These are phyloP conservation scores for Trichoderma endophyticum DNA, from an alignment of 2,329 filamentous ascomycete genomes.

Conservation along the genomic window DNA sequence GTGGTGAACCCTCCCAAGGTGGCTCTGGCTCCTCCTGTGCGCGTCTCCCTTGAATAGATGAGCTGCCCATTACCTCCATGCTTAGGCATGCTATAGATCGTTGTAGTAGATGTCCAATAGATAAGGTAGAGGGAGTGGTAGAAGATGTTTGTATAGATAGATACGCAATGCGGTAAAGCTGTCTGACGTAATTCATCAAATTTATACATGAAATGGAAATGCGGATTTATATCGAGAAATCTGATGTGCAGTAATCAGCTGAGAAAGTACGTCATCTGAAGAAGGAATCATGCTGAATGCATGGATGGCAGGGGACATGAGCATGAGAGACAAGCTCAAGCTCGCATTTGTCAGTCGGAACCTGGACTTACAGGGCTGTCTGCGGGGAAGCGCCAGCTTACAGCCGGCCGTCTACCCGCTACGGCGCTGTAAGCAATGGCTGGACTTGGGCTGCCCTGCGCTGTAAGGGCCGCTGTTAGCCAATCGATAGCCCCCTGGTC, in stretches of 20 bases:
- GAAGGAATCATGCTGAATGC: not conserved
- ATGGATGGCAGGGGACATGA: not conserved
- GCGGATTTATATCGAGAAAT: not conserved
- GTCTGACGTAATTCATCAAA: not conserved
- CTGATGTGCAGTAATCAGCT: not conserved
- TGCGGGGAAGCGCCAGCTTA: not conserved
- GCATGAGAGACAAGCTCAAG: not conserved
- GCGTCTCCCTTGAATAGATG: not conserved
- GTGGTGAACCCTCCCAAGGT: conserved; percentile 5
- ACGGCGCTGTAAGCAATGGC: not conserved
- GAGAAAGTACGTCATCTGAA: not conserved
- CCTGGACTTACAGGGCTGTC: not conserved
- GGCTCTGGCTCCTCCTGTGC: not conserved
- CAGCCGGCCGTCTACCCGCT: not conserved
- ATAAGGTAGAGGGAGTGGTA: not conserved
- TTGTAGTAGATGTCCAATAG: not conserved
- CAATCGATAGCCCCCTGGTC: not conserved
- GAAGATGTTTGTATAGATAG: not conserved
- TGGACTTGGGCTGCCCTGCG: not conserved
- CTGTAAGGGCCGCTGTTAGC: not conserved
- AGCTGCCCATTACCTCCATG: not conserved
- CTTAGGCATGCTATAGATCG: not conserved
- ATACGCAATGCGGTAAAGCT: not conserved
- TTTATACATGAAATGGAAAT: not conserved
- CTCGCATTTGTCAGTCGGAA: not conserved